Evolutionary conservation across 108 stramenopile genomes (phyloP).

Genomic region (Nitzschia inconspicua): DNA sequence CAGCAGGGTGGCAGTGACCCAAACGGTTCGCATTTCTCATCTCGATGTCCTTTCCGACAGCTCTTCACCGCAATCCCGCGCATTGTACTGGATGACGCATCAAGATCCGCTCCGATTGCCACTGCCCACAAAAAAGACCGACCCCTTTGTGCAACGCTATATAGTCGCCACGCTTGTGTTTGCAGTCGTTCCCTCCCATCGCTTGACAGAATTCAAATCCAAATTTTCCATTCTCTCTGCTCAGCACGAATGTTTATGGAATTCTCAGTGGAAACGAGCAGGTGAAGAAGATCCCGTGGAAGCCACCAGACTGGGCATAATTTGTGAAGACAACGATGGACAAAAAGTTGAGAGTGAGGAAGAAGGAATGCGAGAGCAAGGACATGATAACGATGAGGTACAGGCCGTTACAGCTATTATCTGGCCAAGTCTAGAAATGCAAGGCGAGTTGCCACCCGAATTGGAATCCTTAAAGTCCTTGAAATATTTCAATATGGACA

Average conservation of each 20-base stretch:
- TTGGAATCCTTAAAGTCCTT: background rate
- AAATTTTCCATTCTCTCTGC: conserved; percentile 2
- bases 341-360: background rate
- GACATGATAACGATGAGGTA: background rate
- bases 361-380: background rate
- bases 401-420: background rate
- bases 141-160: conserved; percentile 27
- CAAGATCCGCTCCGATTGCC: conserved; percentile 6
- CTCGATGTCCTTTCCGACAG: conserved; percentile 2
- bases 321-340: conserved; percentile 1
- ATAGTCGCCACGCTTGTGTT: conserved; percentile 11
- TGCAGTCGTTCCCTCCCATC: conserved; percentile 6
- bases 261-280: conserved; percentile 9
- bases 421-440: conserved; percentile 7
- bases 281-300: background rate
- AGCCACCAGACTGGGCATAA: background rate
- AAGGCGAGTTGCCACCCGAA: conserved; percentile 17
- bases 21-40: conserved; percentile 1
- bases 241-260: conserved; percentile 20
- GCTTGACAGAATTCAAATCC: background rate
- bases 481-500: conserved; percentile 7
- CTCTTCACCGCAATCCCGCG: conserved; percentile 13
- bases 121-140: background rate
- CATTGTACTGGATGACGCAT: conserved; percentile 17
- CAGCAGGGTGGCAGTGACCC: background rate